phyloP scores from a whole-genome alignment of 2,329 filamentous ascomycete genomes.

The Grosmannia penicillata region DNA sequence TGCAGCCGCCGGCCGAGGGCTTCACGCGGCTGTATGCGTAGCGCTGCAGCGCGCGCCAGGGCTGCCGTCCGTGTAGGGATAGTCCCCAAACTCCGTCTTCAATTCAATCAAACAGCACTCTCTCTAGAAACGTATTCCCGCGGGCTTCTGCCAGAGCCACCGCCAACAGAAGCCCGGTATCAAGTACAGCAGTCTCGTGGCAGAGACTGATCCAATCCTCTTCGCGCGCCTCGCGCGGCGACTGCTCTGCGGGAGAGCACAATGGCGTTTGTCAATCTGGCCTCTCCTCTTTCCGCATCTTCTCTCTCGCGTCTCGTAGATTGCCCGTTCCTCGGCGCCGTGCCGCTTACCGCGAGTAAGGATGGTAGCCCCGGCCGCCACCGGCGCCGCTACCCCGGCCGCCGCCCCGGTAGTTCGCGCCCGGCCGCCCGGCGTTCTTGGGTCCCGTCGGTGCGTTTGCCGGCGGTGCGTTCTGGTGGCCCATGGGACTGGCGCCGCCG shows the following conservation, averaged over 20 bases:
- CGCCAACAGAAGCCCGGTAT: no score
- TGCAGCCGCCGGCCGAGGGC: constrained; percentile 68
- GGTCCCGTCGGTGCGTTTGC: constrained; percentile 86
- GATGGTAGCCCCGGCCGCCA: constrained; percentile 59
- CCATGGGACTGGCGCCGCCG: constrained; percentile 13
- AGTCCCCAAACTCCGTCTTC: no score
- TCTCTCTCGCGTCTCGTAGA: background rate
- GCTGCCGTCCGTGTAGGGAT: no score
- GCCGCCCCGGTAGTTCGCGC: constrained; percentile 85
- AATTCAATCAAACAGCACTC: no score
- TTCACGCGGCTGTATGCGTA: constrained; percentile 54
- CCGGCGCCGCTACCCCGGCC: constrained; percentile 26
- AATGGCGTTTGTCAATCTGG: background rate
- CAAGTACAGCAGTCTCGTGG: no score
- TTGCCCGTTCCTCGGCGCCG: background rate
- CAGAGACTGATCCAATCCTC: no score
- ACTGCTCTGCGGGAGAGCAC: no score
- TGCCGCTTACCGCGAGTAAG: constrained; percentile 36
- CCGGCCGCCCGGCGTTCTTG: constrained; percentile 84
- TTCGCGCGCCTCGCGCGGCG: no score
- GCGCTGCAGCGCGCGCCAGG: no score
- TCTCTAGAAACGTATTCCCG: no score
- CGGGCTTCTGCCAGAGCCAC: no score
- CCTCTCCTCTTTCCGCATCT: background rate
- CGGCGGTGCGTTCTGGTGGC: constrained; percentile 47